Evolutionary conservation across 2,329 filamentous ascomycete species (phyloP).

Genomic region (Neofusicoccum laricinum): DNA sequence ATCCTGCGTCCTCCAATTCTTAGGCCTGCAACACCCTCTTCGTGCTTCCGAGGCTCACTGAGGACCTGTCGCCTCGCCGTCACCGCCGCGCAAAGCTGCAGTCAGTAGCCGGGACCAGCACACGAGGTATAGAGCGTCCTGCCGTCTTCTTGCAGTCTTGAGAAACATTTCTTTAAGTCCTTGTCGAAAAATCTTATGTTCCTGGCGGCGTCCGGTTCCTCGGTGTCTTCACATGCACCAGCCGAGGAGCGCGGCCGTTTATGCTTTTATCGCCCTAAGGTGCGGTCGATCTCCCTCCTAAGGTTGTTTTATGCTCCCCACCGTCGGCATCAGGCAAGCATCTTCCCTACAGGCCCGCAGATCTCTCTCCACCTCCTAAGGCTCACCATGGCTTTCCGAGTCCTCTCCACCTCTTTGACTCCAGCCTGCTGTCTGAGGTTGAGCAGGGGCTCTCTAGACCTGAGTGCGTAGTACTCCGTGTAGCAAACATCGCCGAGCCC

Average conservation of each 20-base stretch:
- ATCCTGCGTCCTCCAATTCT: neutral
- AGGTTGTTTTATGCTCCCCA: neutral
- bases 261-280: neutral
- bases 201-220: neutral
- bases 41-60: neutral
- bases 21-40: neutral
- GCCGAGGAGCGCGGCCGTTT: neutral
- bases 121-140: no score
- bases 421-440: neutral
- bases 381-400: neutral
- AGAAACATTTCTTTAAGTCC: neutral
- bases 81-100: no score
- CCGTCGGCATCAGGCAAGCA: neutral
- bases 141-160: no score
- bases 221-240: neutral
- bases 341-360: neutral
- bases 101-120: no score
- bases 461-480: neutral
- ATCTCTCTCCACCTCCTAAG: neutral
- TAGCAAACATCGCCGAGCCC: neutral
- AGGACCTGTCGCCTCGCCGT: neutral
- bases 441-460: neutral
- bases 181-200: neutral
- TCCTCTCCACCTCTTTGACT: constrained; percentile 6
- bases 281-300: neutral